These are phyloP conservation scores for Groenewaldozyma auringiensis DNA, from an alignment of 1,139 yeast species.

Conservation along the genomic window DNA sequence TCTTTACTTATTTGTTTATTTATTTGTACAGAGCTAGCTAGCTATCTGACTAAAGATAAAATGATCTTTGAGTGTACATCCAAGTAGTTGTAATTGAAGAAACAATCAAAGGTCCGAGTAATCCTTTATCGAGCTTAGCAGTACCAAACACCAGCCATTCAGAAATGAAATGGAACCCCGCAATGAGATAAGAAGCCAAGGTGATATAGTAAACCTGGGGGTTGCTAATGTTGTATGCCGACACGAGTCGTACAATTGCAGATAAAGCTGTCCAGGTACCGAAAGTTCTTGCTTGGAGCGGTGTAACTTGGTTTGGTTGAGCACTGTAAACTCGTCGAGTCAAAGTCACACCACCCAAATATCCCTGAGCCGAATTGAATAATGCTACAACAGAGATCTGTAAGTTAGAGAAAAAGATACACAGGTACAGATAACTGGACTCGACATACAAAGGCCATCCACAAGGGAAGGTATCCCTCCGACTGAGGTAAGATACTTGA, in stretches of 20 bases:
- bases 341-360: slow-evolving; percentile 59
- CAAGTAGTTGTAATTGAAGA: slow-evolving; percentile 39
- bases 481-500: slow-evolving; percentile 35
- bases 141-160: slow-evolving; percentile 80
- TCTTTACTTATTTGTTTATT: no score
- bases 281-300: slow-evolving; percentile 84
- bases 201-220: slow-evolving; percentile 72
- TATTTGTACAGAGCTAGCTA: no score
- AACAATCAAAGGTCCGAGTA: slow-evolving; percentile 76
- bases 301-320: slow-evolving; percentile 59
- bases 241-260: slow-evolving; percentile 75
- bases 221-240: slow-evolving; percentile 66
- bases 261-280: slow-evolving; percentile 97
- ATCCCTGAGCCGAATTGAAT: slow-evolving; percentile 88
- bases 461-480: slow-evolving; percentile 54
- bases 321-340: slow-evolving; percentile 73
- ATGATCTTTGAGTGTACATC: slow-evolving; percentile 40
- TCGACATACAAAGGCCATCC: slow-evolving; percentile 49
- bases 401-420: neutral
- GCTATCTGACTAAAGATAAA: slow-evolving; percentile 24
- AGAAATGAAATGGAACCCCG: slow-evolving; percentile 71
- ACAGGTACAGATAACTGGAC: neutral
- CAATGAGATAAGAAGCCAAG: slow-evolving; percentile 74
- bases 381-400: slow-evolving; percentile 77
- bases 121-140: slow-evolving; percentile 78